phyloP scores from a whole-genome alignment of 129 eudicot genomes.

The Apium graveolens region DNA sequence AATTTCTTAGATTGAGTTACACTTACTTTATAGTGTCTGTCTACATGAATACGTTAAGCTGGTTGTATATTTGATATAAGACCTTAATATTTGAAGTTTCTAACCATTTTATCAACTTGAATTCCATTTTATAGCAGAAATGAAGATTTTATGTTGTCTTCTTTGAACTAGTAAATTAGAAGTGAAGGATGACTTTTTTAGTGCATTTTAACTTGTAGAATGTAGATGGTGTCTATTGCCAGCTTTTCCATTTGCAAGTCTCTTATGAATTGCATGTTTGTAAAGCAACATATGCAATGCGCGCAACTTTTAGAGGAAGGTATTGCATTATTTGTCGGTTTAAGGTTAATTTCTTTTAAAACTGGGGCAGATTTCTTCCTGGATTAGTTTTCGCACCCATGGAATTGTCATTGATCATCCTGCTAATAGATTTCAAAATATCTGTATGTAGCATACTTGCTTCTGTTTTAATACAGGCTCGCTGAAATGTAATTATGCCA shows the following conservation, averaged over 20 bases:
- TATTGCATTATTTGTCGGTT: not conserved
- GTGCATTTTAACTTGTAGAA: not conserved
- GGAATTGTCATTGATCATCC: not conserved
- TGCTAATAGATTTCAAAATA: not conserved
- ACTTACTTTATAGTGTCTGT: not conserved
- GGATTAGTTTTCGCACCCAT: not conserved
- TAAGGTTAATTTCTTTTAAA: not conserved
- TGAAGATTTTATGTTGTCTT: conserved; percentile 5
- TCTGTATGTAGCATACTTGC: not conserved
- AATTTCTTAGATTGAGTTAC: not conserved
- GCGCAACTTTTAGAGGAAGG: too few species aligned
- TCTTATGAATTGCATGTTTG: not conserved
- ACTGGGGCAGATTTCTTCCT: not conserved
- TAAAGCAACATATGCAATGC: not conserved
- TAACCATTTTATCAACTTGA: not conserved
- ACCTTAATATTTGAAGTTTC: not conserved
- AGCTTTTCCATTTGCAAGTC: not conserved
- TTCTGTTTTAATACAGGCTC: not conserved
- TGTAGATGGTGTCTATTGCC: not conserved
- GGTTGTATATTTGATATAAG: not conserved
- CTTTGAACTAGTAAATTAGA: not conserved
- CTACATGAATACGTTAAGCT: not conserved
- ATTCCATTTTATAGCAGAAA: not conserved
- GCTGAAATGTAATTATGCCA: not conserved
- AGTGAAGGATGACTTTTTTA: not conserved